These are phyloP conservation scores for Daldinia caldariorum DNA, from an alignment of 495 filamentous ascomycete species.

Conservation along the genomic window DNA sequence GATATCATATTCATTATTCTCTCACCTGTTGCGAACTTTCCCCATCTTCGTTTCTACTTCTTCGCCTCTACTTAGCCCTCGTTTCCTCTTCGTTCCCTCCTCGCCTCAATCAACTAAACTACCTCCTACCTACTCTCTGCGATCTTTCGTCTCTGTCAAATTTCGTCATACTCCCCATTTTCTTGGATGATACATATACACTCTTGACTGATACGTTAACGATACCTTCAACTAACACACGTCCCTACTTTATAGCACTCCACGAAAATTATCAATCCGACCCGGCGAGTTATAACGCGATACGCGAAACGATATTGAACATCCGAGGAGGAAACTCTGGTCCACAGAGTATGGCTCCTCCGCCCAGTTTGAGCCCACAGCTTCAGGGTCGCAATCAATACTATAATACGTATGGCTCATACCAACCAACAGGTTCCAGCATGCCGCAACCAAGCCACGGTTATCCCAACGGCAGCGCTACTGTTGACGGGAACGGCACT, in stretches of 20 bases:
- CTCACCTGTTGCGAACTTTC: not conserved
- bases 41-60: not conserved
- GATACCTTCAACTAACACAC: not conserved
- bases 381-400: constrained; percentile 32
- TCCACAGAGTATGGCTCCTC: constrained; percentile 35
- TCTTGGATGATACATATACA: not conserved
- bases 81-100: too few relatives aligned
- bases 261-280: constrained; percentile 36
- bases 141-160: constrained; percentile 6
- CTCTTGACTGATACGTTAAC: not conserved
- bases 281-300: constrained; percentile 25
- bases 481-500: constrained; percentile 40
- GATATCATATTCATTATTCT: not conserved
- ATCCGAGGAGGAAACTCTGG: constrained; percentile 17
- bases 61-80: not conserved
- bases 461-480: constrained; percentile 28
- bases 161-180: too few relatives aligned
- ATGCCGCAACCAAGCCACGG: constrained; percentile 7
- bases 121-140: not conserved
- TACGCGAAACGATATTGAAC: constrained; percentile 33
- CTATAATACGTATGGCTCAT: constrained; percentile 33
- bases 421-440: constrained; percentile 18
- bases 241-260: constrained; percentile 22
- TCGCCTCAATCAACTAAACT: too few relatives aligned
- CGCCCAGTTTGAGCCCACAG: constrained; percentile 17